phyloP scores from a whole-genome alignment of 2,329 filamentous ascomycete species.

The Phaeosphaeria sp. region DNA sequence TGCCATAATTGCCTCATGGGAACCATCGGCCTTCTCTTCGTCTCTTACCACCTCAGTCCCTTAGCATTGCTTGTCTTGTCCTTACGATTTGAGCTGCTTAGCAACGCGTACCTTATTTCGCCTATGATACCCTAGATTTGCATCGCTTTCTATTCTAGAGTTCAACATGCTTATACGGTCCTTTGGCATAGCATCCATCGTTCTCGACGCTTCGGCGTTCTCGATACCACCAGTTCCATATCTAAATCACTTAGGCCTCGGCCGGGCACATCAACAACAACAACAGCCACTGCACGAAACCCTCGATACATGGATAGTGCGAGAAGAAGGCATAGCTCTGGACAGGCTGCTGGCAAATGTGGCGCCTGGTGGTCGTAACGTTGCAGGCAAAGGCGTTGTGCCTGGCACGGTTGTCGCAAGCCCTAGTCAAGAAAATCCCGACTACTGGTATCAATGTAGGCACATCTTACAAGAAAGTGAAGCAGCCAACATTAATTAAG shows the following conservation, averaged over 20 bases:
- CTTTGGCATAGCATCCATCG: conserved; percentile 7
- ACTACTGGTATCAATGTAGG: conserved; percentile 55
- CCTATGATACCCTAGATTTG: neutral
- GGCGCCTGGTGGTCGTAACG: conserved; percentile 50
- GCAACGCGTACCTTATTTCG: neutral
- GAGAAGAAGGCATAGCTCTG: conserved; percentile 44
- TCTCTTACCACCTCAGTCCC: neutral
- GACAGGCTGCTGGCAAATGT: conserved; percentile 52
- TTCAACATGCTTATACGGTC: conserved; percentile 2
- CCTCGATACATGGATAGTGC: conserved; percentile 45
- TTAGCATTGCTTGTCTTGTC: neutral
- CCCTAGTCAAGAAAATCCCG: conserved; percentile 48
- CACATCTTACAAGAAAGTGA: neutral
- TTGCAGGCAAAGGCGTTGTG: conserved; percentile 40
- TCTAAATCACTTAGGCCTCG: conserved; percentile 16
- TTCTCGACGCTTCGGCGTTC: conserved; percentile 31
- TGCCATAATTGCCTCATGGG: neutral
- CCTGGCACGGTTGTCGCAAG: conserved; percentile 53
- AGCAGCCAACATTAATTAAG: conserved; percentile 9
- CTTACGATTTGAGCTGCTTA: neutral
- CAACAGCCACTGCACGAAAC: conserved; percentile 38
- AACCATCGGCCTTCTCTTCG: neutral
- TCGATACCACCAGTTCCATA: conserved; percentile 35
- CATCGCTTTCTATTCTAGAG: neutral
- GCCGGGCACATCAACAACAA: conserved; percentile 19